Conservation (phyloP, 352 stramenopile genomes). For the Phytophthora europaea region DNA sequence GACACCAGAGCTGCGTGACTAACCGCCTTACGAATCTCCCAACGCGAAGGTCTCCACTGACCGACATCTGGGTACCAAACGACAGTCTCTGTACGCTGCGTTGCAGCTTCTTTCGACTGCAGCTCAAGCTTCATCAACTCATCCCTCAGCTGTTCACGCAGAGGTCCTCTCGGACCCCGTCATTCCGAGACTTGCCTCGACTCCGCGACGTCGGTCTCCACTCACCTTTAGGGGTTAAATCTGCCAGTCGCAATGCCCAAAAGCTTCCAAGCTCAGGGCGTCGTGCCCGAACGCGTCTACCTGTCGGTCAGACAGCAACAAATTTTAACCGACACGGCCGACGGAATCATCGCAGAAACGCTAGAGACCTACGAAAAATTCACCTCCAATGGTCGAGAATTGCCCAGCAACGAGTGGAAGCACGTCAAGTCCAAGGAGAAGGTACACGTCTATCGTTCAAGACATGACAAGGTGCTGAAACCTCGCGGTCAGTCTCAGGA, state of each 20-base stretch:
- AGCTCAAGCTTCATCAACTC: conserved; percentile 22
- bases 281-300: conserved; percentile 30
- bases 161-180: conserved; percentile 5
- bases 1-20: not conserved
- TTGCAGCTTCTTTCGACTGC: conserved; percentile 21
- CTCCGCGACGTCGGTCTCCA: not conserved
- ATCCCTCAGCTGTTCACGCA: conserved; percentile 34
- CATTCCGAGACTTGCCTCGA: conserved; percentile 31
- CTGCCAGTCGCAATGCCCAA: conserved; percentile 21
- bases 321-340: conserved; percentile 53
- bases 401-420: conserved; percentile 62
- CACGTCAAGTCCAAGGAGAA: conserved; percentile 63
- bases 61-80: conserved; percentile 16
- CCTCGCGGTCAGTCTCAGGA: conserved; percentile 17
- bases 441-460: conserved; percentile 66
- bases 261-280: conserved; percentile 16
- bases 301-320: conserved; percentile 41
- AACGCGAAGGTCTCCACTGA: conserved; percentile 4
- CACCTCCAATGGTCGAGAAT: conserved; percentile 45
- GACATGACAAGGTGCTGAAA: conserved; percentile 31
- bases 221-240: not conserved
- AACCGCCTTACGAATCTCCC: conserved; percentile 8
- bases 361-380: conserved; percentile 64
- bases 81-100: conserved; percentile 7
- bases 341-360: conserved; percentile 67